Conservation (phyloP, 148 eudicot genomes). For the Oxyria digyna region DNA sequence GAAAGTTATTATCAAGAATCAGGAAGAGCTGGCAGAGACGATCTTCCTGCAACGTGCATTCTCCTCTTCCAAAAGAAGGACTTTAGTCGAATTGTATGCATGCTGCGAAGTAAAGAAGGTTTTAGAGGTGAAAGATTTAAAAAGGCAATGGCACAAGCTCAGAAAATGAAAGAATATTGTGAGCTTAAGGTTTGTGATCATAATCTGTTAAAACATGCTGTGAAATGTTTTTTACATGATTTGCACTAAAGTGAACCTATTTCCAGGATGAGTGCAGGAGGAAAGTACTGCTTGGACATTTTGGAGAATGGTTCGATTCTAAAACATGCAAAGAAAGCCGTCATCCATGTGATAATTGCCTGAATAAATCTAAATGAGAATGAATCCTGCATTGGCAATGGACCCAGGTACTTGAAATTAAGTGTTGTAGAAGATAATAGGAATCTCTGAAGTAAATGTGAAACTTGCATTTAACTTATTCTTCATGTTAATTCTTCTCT, state of each 20-base stretch:
- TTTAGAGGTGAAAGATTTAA: conserved; percentile 55
- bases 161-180: conserved; percentile 81
- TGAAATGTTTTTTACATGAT: not conserved
- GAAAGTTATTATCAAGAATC: conserved; percentile 99
- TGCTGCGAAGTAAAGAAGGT: conserved; percentile 73
- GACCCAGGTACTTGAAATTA: conserved; percentile 2
- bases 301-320: conserved; percentile 68
- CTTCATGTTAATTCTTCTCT: no score
- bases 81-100: conserved; percentile 90
- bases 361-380: conserved; percentile 31
- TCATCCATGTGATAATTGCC: conserved; percentile 90
- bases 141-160: conserved; percentile 82
- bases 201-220: not conserved
- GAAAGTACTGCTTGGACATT: conserved; percentile 72
- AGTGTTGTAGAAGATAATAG: not conserved
- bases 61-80: conserved; percentile 83
- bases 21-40: conserved; percentile 97
- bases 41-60: conserved; percentile 63
- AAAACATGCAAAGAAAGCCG: conserved; percentile 57
- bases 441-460: not conserved
- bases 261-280: conserved; percentile 83
- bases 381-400: not conserved
- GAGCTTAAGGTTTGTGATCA: conserved; percentile 62
- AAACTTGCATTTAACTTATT: no score
- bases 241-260: conserved; percentile 6